Evolutionary conservation across 495 filamentous ascomycete genomes (phyloP).

Genomic region (Podospora conica): DNA sequence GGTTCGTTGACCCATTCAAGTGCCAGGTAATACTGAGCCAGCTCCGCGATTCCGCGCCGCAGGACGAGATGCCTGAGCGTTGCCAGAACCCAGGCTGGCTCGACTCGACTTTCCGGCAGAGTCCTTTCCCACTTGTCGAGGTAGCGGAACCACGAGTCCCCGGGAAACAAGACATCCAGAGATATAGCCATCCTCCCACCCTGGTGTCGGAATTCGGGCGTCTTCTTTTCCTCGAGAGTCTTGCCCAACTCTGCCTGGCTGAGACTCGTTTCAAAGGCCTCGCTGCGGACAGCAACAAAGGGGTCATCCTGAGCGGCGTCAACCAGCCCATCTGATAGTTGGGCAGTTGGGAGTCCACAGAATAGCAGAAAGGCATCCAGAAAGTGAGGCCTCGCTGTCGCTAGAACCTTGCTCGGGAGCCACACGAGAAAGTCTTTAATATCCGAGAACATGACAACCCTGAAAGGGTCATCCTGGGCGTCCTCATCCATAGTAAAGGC

Average conservation of each 20-base stretch:
- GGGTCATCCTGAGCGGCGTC: slow-evolving; percentile 26
- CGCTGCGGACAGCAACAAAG: slow-evolving; percentile 25
- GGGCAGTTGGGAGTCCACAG: slow-evolving; percentile 56
- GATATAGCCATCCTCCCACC: slow-evolving; percentile 29
- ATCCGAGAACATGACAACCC: slow-evolving; percentile 73
- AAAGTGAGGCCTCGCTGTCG: slow-evolving; percentile 38
- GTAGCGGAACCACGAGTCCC: slow-evolving; percentile 33
- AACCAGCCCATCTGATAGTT: slow-evolving; percentile 13
- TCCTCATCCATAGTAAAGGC: slow-evolving; percentile 58
- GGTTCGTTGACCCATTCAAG: slow-evolving; percentile 57
- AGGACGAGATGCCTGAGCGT: slow-evolving; percentile 52
- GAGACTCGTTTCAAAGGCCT: slow-evolving; percentile 9
- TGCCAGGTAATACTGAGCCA: slow-evolving; percentile 68
- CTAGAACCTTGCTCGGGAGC: slow-evolving; percentile 35
- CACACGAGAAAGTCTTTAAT: slow-evolving; percentile 56
- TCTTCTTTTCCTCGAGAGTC: slow-evolving; percentile 7
- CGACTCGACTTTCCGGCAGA: slow-evolving; percentile 10
- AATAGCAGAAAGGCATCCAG: slow-evolving; percentile 66
- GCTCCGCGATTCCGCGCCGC: slow-evolving; percentile 35
- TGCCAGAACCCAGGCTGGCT: slow-evolving; percentile 45
- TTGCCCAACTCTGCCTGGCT: background rate
- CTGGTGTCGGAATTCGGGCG: slow-evolving; percentile 33
- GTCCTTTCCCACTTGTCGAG: slow-evolving; percentile 21
- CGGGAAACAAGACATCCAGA: slow-evolving; percentile 33
- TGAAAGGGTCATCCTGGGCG: slow-evolving; percentile 69